A percentile compares a stretch with the other conserved stretches of the same genome.
phyloP scores from a whole-genome alignment of 768 basidiomycete genomes.

The Coprinopsis marcescibilis region DNA sequence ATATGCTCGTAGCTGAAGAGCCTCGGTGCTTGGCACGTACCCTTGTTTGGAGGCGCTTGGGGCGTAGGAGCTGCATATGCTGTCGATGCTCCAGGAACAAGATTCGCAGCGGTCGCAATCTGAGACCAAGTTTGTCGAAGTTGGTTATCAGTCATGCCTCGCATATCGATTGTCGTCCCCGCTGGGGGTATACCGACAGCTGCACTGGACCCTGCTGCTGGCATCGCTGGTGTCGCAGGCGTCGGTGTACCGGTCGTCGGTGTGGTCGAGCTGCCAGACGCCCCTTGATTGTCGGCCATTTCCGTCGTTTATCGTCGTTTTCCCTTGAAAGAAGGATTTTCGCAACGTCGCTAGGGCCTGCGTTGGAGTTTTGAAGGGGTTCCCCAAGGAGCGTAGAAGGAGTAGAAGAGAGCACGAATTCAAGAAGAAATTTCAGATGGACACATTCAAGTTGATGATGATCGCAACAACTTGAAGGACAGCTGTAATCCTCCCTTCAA shows the following conservation, averaged over 20 bases:
- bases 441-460: not conserved
- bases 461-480: no score
- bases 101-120: slow-evolving; percentile 32
- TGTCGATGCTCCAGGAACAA: slow-evolving; percentile 12
- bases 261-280: no score
- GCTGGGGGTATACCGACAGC: no score
- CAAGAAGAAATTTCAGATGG: not conserved
- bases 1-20: not conserved
- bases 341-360: no score
- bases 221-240: slow-evolving; percentile 15
- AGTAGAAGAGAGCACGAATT: not conserved
- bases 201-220: slow-evolving; percentile 23
- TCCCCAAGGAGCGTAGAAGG: not conserved
- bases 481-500: slow-evolving; percentile 2
- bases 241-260: no score
- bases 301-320: not conserved
- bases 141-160: slow-evolving; percentile 55
- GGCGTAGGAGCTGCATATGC: slow-evolving; percentile 37
- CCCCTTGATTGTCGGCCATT: slow-evolving; percentile 25
- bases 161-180: no score
- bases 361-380: not conserved
- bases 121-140: slow-evolving; percentile 60
- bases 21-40: slow-evolving; percentile 20
- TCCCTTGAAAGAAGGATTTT: no score
- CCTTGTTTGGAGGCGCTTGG: slow-evolving; percentile 30